Evolutionary conservation across 495 filamentous ascomycete species (phyloP), one percentile per base, ranked within the genome.

Genomic region (Penicillium cinerascens): DNA sequence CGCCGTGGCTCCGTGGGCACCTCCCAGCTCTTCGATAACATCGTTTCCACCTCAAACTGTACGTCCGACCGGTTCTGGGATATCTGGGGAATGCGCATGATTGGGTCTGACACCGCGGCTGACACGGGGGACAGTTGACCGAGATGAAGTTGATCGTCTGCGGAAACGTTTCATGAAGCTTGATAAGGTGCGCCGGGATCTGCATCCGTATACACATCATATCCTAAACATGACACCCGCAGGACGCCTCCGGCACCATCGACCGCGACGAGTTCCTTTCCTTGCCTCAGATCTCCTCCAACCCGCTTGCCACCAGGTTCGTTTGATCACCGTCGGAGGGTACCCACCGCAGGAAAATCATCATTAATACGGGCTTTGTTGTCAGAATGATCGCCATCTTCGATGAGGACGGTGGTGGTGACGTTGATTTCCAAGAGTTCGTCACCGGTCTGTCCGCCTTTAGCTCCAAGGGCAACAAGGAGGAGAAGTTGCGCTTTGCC

Each of bases 391-490:
- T 99, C 62, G 93, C 95, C 10, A 99, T 99, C 61, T 97, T 99
- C 70, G 93, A 99, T 69, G 93, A 99, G 72, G 93, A 99, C 71
- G 93, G 93, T 55, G 92, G 93, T 56, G 93, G 93, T 58, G 89
- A 95, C 59, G 93, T 99, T 61, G 93, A 99, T 71, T 99, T 99
- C 77, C 90, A 97, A 64, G 93, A 99, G 72, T 99, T 99, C 76
- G 93, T 99, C 18, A 92, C 88, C 6, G 93, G 93, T 6, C 79
- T 99, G 17, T 91, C 86, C 62, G 93, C 95, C 35, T 99, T 99
- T 81, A 91, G 86, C 64, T 88, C 85, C 74, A 97, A 97, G 76
- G 93, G 93, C 40, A 97, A 97, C 78, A 97, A 99, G 78, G 90
- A 96, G 71, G 92, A 99, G 74, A 99, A 99, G 76, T 80, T 97